A percentile compares a stretch with the other conserved stretches of the same genome.
Evolutionary conservation across 139 green algal species (phyloP).

Genomic region (Chlorella vulgaris): DNA sequence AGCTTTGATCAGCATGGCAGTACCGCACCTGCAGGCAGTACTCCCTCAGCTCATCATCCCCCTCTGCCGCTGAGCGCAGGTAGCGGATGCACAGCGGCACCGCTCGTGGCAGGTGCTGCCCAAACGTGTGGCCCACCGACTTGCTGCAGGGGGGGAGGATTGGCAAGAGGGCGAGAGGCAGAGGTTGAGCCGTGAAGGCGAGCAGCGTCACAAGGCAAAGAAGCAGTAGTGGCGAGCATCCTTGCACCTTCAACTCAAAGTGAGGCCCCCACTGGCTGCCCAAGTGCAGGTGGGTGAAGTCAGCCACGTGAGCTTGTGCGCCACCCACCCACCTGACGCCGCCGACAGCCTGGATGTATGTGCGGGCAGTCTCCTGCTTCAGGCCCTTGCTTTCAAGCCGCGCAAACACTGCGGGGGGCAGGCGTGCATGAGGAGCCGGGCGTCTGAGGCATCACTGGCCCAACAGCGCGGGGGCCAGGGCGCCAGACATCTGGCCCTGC

Average conservation of each 20-base stretch:
- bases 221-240: too few relatives aligned
- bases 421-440: too few relatives aligned
- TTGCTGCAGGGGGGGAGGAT: conserved; percentile 43
- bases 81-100: conserved; percentile 75
- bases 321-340: conserved; percentile 56
- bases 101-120: conserved; percentile 60
- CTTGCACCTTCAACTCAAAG: too few relatives aligned
- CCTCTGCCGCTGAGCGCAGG: conserved; percentile 61
- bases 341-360: conserved; percentile 80
- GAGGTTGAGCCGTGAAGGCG: background rate
- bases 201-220: conserved; percentile 10
- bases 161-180: background rate
- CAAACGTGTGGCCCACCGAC: conserved; percentile 79
- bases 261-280: too few relatives aligned
- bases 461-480: too few relatives aligned
- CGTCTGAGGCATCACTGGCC: too few relatives aligned
- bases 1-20: too few relatives aligned
- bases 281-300: too few relatives aligned
- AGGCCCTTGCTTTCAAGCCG: conserved; percentile 54
- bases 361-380: conserved; percentile 67
- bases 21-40: conserved; percentile 74
- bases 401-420: conserved; percentile 47
- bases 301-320: too few relatives aligned
- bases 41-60: conserved; percentile 89
- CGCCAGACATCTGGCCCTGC: too few relatives aligned